Percentiles rank a stretch among this genome's conserved stretches.
Conservation (phyloP, 2,329 filamentous ascomycete species). For the Ascocoryne sarcoides region DNA sequence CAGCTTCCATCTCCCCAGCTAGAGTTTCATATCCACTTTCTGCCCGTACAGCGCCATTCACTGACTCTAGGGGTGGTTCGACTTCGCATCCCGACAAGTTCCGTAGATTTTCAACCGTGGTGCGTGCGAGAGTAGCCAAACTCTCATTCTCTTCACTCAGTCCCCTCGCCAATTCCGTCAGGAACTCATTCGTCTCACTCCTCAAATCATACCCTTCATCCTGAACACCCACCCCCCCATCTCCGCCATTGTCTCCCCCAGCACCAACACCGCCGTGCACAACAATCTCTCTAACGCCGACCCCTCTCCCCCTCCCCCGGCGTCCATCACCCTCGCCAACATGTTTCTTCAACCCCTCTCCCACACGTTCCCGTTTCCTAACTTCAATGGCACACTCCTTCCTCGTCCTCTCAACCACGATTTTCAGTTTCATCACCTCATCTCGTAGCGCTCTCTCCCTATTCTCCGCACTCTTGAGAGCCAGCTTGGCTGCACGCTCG, state of each 20-base stretch:
- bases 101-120: constrained; percentile 62
- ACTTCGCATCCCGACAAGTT: constrained; percentile 54
- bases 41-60: constrained; percentile 19
- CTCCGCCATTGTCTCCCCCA: constrained; percentile 26
- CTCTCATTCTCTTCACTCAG: constrained; percentile 89
- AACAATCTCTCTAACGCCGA: constrained; percentile 47
- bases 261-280: constrained; percentile 44
- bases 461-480: constrained; percentile 66
- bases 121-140: constrained; percentile 62
- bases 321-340: constrained; percentile 62
- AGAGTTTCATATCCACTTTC: constrained; percentile 51
- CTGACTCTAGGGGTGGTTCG: too few relatives aligned
- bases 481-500: constrained; percentile 58
- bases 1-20: constrained; percentile 62
- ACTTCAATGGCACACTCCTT: constrained; percentile 85
- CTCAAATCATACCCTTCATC: constrained; percentile 60
- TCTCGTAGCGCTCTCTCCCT: constrained; percentile 72
- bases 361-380: constrained; percentile 79
- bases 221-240: constrained; percentile 23
- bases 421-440: constrained; percentile 71
- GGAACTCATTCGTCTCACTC: constrained; percentile 82
- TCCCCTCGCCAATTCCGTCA: constrained; percentile 73
- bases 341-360: constrained; percentile 82
- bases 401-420: constrained; percentile 72
- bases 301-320: constrained; percentile 45